Evolutionary conservation across 306 rosid genomes (phyloP).

Genomic region (Gleditsia sinensis): DNA sequence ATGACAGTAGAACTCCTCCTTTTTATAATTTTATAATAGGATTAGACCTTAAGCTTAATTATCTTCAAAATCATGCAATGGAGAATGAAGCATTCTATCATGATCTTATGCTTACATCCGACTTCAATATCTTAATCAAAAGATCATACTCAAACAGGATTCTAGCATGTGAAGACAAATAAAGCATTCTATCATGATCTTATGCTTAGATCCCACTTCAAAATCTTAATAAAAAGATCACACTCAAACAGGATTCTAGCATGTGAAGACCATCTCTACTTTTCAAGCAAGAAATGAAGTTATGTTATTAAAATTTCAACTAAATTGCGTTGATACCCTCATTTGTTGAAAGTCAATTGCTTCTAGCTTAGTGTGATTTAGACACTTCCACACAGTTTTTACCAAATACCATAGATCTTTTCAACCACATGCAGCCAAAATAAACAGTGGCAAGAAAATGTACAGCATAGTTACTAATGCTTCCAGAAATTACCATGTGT

Average conservation of each 20-base stretch:
- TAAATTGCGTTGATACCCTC: not conserved
- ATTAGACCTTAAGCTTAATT: not conserved
- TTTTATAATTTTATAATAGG: not conserved
- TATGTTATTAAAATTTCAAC: not conserved
- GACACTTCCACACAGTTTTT: slow-evolving; percentile 8
- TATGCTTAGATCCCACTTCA: not conserved
- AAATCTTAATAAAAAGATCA: slow-evolving; percentile 12
- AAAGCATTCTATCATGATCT: not conserved
- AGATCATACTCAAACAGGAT: too few relatives aligned
- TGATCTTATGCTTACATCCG: not conserved
- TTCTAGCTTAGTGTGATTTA: not conserved
- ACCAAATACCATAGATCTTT: slow-evolving; percentile 17
- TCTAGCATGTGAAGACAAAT: too few relatives aligned
- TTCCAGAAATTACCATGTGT: slow-evolving; percentile 1
- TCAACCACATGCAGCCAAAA: slow-evolving; percentile 16
- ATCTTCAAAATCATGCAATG: slow-evolving; percentile 1
- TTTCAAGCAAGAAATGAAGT: slow-evolving; percentile 14
- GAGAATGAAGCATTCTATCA: not conserved
- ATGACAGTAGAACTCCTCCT: not conserved
- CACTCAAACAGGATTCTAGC: not conserved
- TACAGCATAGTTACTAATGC: not conserved
- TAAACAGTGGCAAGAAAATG: not conserved
- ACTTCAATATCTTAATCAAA: slow-evolving; percentile 11
- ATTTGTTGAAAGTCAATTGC: slow-evolving; percentile 26
- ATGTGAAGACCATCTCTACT: slow-evolving; percentile 8